Evolutionary conservation across 176 grass and related monocot species (phyloP).

Genomic region (Leersia perrieri): DNA sequence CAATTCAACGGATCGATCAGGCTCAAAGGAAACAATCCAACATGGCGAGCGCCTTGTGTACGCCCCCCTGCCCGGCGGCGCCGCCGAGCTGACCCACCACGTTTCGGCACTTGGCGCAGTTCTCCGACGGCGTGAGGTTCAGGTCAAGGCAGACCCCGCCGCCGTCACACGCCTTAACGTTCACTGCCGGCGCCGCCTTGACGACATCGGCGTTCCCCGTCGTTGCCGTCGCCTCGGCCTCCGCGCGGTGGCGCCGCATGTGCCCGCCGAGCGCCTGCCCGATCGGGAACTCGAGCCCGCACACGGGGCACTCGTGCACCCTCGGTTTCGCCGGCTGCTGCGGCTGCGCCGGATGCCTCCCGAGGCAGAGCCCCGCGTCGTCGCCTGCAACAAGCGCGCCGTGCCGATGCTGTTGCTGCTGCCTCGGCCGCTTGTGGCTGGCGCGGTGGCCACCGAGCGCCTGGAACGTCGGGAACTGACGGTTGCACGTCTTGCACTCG

Average conservation of each 20-base stretch:
- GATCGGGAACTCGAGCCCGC: conserved; percentile 78
- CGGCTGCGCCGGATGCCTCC: not conserved
- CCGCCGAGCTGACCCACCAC: conserved; percentile 23
- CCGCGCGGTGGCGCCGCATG: conserved; percentile 72
- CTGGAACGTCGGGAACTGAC: conserved; percentile 86
- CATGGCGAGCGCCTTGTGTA: conserved; percentile 58
- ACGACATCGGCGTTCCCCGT: not conserved
- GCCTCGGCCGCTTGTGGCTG: conserved; percentile 68
- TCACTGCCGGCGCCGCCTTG: not conserved
- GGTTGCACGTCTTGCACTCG: conserved; percentile 94
- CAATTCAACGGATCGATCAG: not conserved
- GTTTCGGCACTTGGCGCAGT: conserved; percentile 55
- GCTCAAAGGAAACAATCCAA: conserved; percentile 64
- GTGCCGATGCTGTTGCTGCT: not conserved
- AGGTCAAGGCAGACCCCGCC: conserved; percentile 59
- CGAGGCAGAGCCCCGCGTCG: conserved; percentile 29
- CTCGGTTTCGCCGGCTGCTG: conserved; percentile 31
- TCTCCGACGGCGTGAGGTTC: conserved; percentile 81
- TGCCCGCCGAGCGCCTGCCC: conserved; percentile 88
- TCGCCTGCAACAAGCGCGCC: no score
- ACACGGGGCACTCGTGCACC: conserved; percentile 78
- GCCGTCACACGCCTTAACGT: conserved; percentile 30
- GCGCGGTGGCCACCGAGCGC: conserved; percentile 88
- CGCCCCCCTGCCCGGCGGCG: conserved; percentile 34
- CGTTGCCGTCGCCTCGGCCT: conserved; percentile 28